A percentile compares a stretch with the other conserved stretches of the same genome.
Conservation (phyloP, 208 protist genomes). For the Wallacemonas sp. region DNA sequence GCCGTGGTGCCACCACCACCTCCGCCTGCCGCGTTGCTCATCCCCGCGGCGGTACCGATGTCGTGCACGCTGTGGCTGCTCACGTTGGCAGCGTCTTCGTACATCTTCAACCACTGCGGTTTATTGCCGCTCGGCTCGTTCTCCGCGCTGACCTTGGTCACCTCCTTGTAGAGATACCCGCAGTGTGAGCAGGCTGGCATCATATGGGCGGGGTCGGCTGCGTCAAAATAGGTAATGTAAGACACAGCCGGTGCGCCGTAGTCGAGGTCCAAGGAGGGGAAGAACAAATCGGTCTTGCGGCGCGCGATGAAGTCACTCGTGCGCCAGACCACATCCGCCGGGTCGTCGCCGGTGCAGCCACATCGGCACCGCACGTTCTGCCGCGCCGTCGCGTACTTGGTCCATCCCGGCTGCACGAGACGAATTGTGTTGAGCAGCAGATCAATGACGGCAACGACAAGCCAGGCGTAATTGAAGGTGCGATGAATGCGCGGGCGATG, state of each 20-base stretch:
- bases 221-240: slow-evolving; percentile 72
- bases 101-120: slow-evolving; percentile 44
- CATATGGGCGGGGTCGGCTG: slow-evolving; percentile 66
- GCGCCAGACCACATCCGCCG: slow-evolving; percentile 38
- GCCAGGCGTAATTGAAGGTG: slow-evolving; percentile 66
- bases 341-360: slow-evolving; percentile 49
- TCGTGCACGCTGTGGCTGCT: not conserved
- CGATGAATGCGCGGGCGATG: slow-evolving; percentile 54
- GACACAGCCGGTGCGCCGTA: slow-evolving; percentile 78
- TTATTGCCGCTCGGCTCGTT: slow-evolving; percentile 27
- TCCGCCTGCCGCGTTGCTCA: not conserved
- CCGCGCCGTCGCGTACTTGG: slow-evolving; percentile 63
- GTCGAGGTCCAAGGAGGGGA: slow-evolving; percentile 78
- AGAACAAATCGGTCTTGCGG: slow-evolving; percentile 65
- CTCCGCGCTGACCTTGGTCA: not conserved
- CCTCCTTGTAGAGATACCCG: slow-evolving; percentile 64
- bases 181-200: slow-evolving; percentile 71
- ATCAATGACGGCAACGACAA: slow-evolving; percentile 71
- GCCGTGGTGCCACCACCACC: not conserved
- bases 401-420: slow-evolving; percentile 65
- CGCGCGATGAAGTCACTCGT: slow-evolving; percentile 55
- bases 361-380: slow-evolving; percentile 64
- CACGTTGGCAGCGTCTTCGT: slow-evolving; percentile 17
- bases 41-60: too few species aligned
- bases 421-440: slow-evolving; percentile 77